phyloP scores from a whole-genome alignment of 768 basidiomycete species.

The Podaxis carcinomalis region DNA sequence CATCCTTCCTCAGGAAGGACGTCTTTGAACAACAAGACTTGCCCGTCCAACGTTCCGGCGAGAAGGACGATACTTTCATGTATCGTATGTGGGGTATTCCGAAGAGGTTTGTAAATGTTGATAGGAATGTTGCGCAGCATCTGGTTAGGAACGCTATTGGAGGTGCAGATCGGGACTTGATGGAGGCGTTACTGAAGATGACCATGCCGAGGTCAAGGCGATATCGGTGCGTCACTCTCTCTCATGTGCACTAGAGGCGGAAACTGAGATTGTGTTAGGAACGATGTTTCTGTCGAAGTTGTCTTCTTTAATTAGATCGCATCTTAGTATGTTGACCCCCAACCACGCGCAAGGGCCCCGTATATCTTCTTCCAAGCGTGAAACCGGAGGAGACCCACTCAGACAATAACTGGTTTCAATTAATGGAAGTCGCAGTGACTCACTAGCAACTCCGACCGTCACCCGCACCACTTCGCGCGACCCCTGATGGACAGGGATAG shows the following conservation, averaged over 20 bases:
- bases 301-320: constrained; percentile 22
- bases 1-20: constrained; percentile 5
- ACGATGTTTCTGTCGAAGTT: constrained; percentile 23
- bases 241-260: not conserved
- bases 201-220: constrained; percentile 31
- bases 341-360: too few species aligned
- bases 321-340: not conserved
- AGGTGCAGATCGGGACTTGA: constrained; percentile 41
- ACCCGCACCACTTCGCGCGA: too few species aligned
- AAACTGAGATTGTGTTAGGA: constrained; percentile 13
- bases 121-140: constrained; percentile 44
- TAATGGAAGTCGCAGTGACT: too few species aligned
- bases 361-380: too few species aligned
- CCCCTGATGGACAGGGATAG: too few species aligned
- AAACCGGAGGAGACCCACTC: too few species aligned
- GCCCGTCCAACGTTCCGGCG: constrained; percentile 26
- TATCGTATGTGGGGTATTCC: constrained; percentile 32
- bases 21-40: constrained; percentile 18
- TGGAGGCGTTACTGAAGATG: constrained; percentile 34
- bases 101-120: constrained; percentile 37
- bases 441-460: too few species aligned
- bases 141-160: constrained; percentile 52
- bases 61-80: constrained; percentile 26
- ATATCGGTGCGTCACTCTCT: constrained; percentile 29
- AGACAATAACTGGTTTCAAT: too few species aligned